Percentiles rank a stretch among this genome's conserved stretches.
phyloP scores from a whole-genome alignment of 805 yeast genomes.

The Nakazawaea laoshanensis region DNA sequence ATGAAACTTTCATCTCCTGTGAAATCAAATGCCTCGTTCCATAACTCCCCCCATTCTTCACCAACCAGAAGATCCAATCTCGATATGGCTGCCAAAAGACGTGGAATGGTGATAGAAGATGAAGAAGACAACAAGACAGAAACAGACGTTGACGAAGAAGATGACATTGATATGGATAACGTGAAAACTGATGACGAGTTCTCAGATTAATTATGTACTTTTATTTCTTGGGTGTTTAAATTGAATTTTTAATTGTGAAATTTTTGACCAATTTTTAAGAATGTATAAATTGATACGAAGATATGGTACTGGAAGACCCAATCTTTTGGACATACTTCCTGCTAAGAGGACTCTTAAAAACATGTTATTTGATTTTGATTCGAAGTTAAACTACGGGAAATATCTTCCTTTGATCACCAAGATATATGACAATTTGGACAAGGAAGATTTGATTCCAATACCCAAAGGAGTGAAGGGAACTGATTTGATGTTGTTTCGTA shows the following conservation, averaged over 20 bases:
- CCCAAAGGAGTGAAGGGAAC: constrained; percentile 22
- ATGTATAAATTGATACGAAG: too few species aligned
- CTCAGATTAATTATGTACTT: neutral
- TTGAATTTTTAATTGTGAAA: too few species aligned
- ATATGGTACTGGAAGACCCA: too few species aligned
- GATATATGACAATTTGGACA: constrained; percentile 39
- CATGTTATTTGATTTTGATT: constrained; percentile 59
- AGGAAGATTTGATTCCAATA: constrained; percentile 14
- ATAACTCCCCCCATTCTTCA: constrained; percentile 3
- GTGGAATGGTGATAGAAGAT: neutral
- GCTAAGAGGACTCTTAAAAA: constrained; percentile 46
- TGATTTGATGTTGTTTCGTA: constrained; percentile 63
- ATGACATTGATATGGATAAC: constrained; percentile 6
- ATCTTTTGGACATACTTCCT: constrained; percentile 45
- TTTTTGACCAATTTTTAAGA: too few species aligned
- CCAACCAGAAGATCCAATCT: constrained; percentile 3
- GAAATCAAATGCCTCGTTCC: constrained; percentile 11
- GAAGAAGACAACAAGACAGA: constrained; percentile 10
- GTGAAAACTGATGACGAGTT: constrained; percentile 5
- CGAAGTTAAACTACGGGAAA: constrained; percentile 43
- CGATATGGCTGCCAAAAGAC: neutral
- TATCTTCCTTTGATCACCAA: constrained; percentile 44
- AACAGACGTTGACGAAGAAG: constrained; percentile 10
- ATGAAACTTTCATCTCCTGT: constrained; percentile 48
- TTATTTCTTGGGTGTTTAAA: neutral